Base-by-base conservation (phyloP, 352 stramenopile species). In the Globisporangium nodosum region DNA sequence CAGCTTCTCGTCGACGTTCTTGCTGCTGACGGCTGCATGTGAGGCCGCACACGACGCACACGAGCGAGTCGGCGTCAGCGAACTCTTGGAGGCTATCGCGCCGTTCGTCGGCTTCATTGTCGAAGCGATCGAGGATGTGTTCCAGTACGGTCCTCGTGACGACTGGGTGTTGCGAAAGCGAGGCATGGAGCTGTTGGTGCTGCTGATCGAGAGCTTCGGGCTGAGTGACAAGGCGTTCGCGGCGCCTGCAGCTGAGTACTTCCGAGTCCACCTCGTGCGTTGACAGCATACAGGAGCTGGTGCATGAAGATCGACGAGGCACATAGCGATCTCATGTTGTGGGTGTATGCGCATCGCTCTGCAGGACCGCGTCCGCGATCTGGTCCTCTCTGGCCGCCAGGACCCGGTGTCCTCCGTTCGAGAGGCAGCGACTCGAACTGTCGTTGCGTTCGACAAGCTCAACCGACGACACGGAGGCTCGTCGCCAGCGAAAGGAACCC, bases 101-200 rank as follows among this genome's bases (percentile, higher is more conserved):
- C 64, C 70, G 0, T 68, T 74, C 18, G 62, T 84, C 9, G 52
- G 51, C 6, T 80, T 58, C 35, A 70, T 87, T 20, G 70, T 80
- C 35, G 79, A 89, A 42, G 69, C 71, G 9, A 80, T 89, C 3
- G 79, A 89, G 48, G 76, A 86, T 54, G 64, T 65, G 1, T 85
- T 86, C 43, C 76, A 78, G 20, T 77, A 71, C 18, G 71, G 43
- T 1, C 61, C 71, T 42, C 70, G 79, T 20, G 70, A 83, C 9
- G 68, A 85, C 57, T 89, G 79, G 79, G 20, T 81, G 40, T 49
- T 85, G 21, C 70, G 79, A 2, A 81, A 81, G 45, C 72, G 79
- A 18, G 76, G 62, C 11, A 58, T 87, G 3, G 76, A 87, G 21
- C 60, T 89, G 5, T 63, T 89, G 21, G 64, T 70, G 9, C 52